A percentile compares a stretch with the other conserved stretches of the same genome.
phyloP scores from a whole-genome alignment of 202 grass and related monocot species.

The Schoenoplectus tabernaemontani region DNA sequence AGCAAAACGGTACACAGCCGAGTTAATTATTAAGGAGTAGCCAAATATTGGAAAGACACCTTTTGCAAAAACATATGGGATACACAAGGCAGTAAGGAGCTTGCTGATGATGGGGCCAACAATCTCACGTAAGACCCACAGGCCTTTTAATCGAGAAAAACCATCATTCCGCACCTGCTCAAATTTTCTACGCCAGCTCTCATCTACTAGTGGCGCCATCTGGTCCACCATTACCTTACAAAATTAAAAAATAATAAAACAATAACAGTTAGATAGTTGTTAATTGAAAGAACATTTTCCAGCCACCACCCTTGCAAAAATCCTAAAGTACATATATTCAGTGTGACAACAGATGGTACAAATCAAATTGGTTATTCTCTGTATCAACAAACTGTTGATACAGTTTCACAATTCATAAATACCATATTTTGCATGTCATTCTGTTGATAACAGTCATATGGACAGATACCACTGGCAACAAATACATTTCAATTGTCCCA shows the following conservation, averaged over 20 bases:
- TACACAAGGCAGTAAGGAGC: conserved; percentile 74
- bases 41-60: conserved; percentile 79
- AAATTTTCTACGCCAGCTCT: conserved; percentile 88
- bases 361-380: background rate
- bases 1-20: conserved; percentile 80
- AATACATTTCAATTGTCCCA: background rate
- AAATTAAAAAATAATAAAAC: conserved; percentile 17
- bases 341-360: background rate
- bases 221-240: conserved; percentile 92
- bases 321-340: background rate
- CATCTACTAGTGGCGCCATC: conserved; percentile 87
- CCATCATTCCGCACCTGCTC: conserved; percentile 95
- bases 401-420: background rate
- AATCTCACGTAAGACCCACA: conserved; percentile 89
- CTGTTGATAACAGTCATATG: background rate
- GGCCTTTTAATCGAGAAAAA: conserved; percentile 73
- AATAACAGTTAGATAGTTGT: background rate
- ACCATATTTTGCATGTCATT: background rate
- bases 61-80: conserved; percentile 92
- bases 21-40: conserved; percentile 88
- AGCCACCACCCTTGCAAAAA: background rate
- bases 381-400: too few species aligned
- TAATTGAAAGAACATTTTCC: background rate
- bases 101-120: conserved; percentile 78
- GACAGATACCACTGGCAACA: background rate